These are phyloP conservation scores for Axilococcus clingmanii DNA, from an alignment of 139 green algal species.

Conservation along the genomic window DNA sequence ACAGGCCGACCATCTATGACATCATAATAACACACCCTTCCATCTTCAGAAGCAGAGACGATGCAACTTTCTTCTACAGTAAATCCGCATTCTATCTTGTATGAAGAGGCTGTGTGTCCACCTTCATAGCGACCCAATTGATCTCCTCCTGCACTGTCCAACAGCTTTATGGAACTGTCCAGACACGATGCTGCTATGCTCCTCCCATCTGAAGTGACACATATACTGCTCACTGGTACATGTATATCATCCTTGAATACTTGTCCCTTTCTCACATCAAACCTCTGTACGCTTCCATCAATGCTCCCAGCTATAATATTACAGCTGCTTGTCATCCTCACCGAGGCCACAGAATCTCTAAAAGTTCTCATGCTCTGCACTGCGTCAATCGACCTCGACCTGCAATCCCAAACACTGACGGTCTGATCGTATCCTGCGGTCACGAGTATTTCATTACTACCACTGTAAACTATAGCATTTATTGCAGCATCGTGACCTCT, in stretches of 20 bases:
- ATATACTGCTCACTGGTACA: conserved; percentile 53
- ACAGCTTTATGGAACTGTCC: conserved; percentile 54
- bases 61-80: conserved; percentile 64
- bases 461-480: conserved; percentile 63
- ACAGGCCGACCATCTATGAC: conserved; percentile 59
- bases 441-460: conserved; percentile 60
- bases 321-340: conserved; percentile 23
- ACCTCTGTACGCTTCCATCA: conserved; percentile 76
- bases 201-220: conserved; percentile 30
- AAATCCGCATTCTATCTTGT: conserved; percentile 71
- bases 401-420: conserved; percentile 84
- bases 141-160: conserved; percentile 54
- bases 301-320: conserved; percentile 72
- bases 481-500: conserved; percentile 74
- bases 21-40: conserved; percentile 78
- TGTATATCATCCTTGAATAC: conserved; percentile 61
- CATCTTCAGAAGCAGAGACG: conserved; percentile 60
- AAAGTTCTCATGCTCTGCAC: conserved; percentile 78
- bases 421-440: conserved; percentile 81
- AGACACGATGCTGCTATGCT: conserved; percentile 65
- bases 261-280: conserved; percentile 75
- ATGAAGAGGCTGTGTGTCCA: conserved; percentile 49
- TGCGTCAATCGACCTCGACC: conserved; percentile 58
- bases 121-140: conserved; percentile 69
- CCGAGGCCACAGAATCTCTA: conserved; percentile 75